Evolutionary conservation across 345 rosid genomes (phyloP), one percentile per base, ranked within the genome.

Genomic region (Salix koriyanagi): DNA sequence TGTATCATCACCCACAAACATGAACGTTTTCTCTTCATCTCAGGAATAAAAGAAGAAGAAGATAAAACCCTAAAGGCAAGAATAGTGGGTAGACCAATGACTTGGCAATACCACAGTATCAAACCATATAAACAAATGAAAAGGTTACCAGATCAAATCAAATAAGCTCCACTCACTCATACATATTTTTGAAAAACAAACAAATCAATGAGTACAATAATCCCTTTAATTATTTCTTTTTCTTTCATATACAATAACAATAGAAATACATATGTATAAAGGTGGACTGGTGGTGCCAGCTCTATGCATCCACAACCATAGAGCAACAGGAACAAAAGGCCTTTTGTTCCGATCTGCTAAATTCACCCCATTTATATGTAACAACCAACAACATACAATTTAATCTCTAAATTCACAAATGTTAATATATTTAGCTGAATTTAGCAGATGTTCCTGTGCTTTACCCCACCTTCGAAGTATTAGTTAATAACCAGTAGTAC

Each of bases 361-460:
- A 77, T 84, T 80, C 87, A 80, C 85, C 88, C 70, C 21, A 58
- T 14, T 58, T 11, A 56, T 39, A 37, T 68, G 13, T n/a, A 68
- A 68, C 21, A 67, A 54, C 42, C 69, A 70, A 48, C 30, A 72
- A 50, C 50, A 67, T 71, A 21, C 48, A 44, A n/a, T 23, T 36
- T 46, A 25, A 60, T 66, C 58, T 70, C 71, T 58, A 67, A 72
- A 26, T 14, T 26, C 60, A 23, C 39, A 62, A n/a, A 10, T n/a
- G 56, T 34, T 67, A 70, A 21, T 37, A 67, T 64, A 64, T 68
- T 69, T 65, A 60, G 80, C 85, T 78, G 71, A 88, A 85, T 88
- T 86, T 87, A 85, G 84, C 90, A 83, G 82, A 75, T 90, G 91
- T 88, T 88, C 91, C 87, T 77, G 87, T 61, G 72, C 86, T 82